Evolutionary conservation across 2,329 filamentous ascomycete genomes (phyloP).

Genomic region (Aspergillus sp.): DNA sequence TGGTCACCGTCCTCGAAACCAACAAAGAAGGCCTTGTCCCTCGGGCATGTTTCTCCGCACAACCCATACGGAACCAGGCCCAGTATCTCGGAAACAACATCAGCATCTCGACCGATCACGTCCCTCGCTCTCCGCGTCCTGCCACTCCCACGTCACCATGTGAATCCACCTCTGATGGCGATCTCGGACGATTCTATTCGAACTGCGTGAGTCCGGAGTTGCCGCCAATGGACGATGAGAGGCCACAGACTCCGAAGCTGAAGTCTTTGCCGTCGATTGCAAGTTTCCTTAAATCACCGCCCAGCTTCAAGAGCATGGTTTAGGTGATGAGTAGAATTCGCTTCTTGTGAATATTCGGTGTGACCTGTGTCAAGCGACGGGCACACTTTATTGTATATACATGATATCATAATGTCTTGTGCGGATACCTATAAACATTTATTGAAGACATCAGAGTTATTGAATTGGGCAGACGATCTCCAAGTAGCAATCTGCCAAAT

Average conservation of each 20-base stretch:
- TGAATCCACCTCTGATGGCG: background rate
- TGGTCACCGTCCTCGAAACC: conserved; percentile 2
- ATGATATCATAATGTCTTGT: background rate
- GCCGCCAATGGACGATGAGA: background rate
- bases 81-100: conserved; percentile 8
- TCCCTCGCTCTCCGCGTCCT: background rate
- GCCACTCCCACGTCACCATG: background rate
- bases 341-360: conserved; percentile 4
- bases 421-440: too few relatives aligned
- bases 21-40: conserved; percentile 2
- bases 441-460: too few relatives aligned
- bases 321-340: background rate
- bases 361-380: too few relatives aligned
- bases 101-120: background rate
- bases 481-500: too few relatives aligned
- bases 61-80: conserved; percentile 6
- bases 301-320: conserved; percentile 8
- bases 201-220: conserved; percentile 2
- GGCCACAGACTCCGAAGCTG: background rate
- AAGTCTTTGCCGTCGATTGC: conserved; percentile 5
- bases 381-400: background rate
- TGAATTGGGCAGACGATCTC: too few relatives aligned
- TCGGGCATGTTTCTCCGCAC: conserved; percentile 1
- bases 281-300: background rate
- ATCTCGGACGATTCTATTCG: conserved; percentile 2